Base-by-base conservation (phyloP, 148 eudicot species). In the Fagopyrum esculentum region DNA sequence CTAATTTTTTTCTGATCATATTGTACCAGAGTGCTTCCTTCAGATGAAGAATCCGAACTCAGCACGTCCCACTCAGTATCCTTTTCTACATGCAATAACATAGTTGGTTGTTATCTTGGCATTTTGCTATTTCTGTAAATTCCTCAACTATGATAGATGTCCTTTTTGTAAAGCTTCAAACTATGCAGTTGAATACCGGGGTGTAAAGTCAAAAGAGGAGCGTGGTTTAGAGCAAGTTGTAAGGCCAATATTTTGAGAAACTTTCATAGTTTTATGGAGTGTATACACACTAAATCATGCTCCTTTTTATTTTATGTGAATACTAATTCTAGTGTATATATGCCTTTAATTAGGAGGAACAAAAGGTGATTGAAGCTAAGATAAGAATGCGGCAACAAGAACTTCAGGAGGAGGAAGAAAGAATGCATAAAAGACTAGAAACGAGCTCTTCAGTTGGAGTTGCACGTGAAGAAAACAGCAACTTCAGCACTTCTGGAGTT, bases 11-110 rank as follows among this genome's bases (percentile, higher is more conserved):
- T 19, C 47, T 47, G 69, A 45, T 69, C 78, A 69, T 69, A 69
- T 69, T 77, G 63, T 72, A 60, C 45, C 87, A 96, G 99, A 96
- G 83, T 96, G 99, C 82, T 96, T 96, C 76, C 80, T 96, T 83
- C 99, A 96, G 90, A 96, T 96, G 99, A 96, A 96, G 93, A 88
- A 93, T 74, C 98, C 99, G 40, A 84, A 91, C 82, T 96, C 99
- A 13, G 86, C 94, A 57, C 90, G 91, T 60, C 99, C 99, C 17
- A 92, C 99, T 19, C 98, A 90, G 99, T 93, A 96, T 96, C 97
- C 98, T 92, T 81, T 56, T 80, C 3, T 35, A 30, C 11, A 17
- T 26, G 19, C 5, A 68, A 16, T 12, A 29, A 68, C 11, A 47
- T 12, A 17, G 55, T n/a, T 5, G n/a, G 35, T 8, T 49, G 13